Conservation (phyloP, 768 basidiomycete species). For the Suillus lakei region DNA sequence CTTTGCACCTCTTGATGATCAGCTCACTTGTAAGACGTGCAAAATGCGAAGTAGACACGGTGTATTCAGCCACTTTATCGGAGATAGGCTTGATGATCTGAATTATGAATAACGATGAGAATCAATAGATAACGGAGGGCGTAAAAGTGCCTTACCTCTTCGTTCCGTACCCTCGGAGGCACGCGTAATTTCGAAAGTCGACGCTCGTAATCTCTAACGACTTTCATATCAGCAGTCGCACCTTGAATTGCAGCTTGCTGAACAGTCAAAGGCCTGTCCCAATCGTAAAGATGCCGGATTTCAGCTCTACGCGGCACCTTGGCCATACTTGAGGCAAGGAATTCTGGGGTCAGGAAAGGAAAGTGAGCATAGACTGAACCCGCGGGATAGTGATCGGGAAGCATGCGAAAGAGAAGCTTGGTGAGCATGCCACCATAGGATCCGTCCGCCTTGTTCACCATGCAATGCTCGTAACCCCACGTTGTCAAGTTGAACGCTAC, state of each 20-base stretch:
- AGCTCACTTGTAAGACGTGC: not conserved
- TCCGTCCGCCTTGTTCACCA: constrained; percentile 65
- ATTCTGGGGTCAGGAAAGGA: constrained; percentile 72
- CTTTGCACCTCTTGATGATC: constrained; percentile 8
- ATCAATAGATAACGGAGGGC: not conserved
- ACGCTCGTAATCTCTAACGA: constrained; percentile 14
- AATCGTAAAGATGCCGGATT: constrained; percentile 54
- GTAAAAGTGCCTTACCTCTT: constrained; percentile 17
- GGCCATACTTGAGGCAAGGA: constrained; percentile 47
- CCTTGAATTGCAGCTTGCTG: not conserved
- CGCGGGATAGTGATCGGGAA: constrained; percentile 70
- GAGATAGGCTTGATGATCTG: constrained; percentile 21
- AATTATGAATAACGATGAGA: not conserved
- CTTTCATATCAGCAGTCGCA: not conserved
- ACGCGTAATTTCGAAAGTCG: constrained; percentile 25
- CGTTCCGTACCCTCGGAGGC: not conserved
- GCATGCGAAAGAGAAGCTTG: constrained; percentile 70
- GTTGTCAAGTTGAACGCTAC: constrained; percentile 74
- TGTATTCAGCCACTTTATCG: constrained; percentile 16
- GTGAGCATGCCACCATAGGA: constrained; percentile 79
- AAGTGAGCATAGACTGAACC: constrained; percentile 77
- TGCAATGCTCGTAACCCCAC: constrained; percentile 81
- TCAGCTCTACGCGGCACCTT: constrained; percentile 28
- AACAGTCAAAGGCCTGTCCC: constrained; percentile 51
- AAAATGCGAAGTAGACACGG: constrained; percentile 15